Evolutionary conservation across 352 stramenopile genomes (phyloP).

Genomic region (Phytophthora megakarya): DNA sequence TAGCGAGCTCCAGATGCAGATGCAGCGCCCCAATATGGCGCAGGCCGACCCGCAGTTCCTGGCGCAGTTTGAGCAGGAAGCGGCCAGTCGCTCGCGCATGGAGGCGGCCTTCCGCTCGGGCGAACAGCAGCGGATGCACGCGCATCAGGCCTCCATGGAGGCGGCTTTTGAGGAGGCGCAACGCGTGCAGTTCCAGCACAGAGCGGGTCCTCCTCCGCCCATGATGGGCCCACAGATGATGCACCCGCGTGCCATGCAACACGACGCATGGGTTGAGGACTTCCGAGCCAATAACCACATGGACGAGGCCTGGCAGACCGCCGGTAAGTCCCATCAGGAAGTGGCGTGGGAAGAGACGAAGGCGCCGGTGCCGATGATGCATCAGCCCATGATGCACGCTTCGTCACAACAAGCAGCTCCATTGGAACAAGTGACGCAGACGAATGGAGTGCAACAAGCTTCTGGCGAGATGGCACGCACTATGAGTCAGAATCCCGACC

Average conservation of each 20-base stretch:
- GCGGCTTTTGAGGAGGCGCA: conserved; percentile 59
- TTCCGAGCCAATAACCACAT: conserved; percentile 65
- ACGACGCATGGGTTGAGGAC: conserved; percentile 72
- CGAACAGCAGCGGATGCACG: conserved; percentile 49
- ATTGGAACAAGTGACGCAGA: conserved; percentile 34
- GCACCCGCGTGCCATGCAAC: conserved; percentile 34
- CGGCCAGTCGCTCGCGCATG: conserved; percentile 64
- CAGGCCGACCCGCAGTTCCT: conserved; percentile 63
- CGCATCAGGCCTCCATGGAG: conserved; percentile 69
- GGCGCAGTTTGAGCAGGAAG: conserved; percentile 66
- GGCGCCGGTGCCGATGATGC: conserved; percentile 42
- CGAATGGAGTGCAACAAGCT: conserved; percentile 48
- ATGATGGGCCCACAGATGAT: conserved; percentile 41
- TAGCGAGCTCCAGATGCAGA: conserved; percentile 70
- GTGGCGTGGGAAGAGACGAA: conserved; percentile 70
- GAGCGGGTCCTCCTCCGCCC: conserved; percentile 30
- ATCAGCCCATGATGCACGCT: conserved; percentile 41
- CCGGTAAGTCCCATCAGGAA: conserved; percentile 64
- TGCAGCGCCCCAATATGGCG: conserved; percentile 70
- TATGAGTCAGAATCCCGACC: conserved; percentile 79
- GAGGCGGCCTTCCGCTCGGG: conserved; percentile 66
- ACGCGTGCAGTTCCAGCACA: conserved; percentile 55
- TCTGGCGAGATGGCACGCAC: conserved; percentile 75
- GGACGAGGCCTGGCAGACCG: conserved; percentile 66
- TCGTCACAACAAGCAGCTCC: conserved; percentile 26